These are phyloP conservation scores for Pinus taeda DNA, from an alignment of 75 land plant species.

Conservation along the genomic window DNA sequence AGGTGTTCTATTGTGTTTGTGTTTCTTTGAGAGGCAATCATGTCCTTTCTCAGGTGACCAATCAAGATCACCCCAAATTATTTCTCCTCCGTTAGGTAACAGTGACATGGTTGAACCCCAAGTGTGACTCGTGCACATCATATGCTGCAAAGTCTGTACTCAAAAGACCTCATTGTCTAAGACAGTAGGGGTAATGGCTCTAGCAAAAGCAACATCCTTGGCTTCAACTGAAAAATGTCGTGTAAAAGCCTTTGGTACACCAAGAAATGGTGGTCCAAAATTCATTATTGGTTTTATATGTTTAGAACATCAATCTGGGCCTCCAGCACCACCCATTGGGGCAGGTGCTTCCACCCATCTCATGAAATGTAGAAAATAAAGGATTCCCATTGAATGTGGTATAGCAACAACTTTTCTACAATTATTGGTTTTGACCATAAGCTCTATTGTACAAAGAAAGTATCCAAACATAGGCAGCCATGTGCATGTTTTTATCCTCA, in stretches of 20 bases:
- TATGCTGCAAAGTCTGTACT: slow-evolving; percentile 75
- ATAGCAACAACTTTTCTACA: slow-evolving; percentile 67
- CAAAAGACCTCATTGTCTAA: slow-evolving; percentile 76
- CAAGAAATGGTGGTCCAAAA: slow-evolving; percentile 72
- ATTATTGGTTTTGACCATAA: slow-evolving; percentile 58
- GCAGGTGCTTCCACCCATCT: slow-evolving; percentile 86
- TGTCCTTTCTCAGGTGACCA: slow-evolving; percentile 93
- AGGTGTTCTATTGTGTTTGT: slow-evolving; percentile 19
- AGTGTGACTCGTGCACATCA: slow-evolving; percentile 91
- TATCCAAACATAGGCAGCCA: too few relatives aligned
- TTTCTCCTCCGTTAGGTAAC: slow-evolving; percentile 94
- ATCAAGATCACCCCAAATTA: slow-evolving; percentile 90
- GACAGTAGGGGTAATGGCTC: slow-evolving; percentile 85
- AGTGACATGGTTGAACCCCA: slow-evolving; percentile 99
- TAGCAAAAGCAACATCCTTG: slow-evolving; percentile 70
- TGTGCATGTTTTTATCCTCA: too few relatives aligned
- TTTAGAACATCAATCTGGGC: slow-evolving; percentile 68
- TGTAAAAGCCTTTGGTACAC: slow-evolving; percentile 76
- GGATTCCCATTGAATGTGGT: slow-evolving; percentile 86
- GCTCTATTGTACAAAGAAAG: slow-evolving; percentile 65
- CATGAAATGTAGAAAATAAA: slow-evolving; percentile 78
- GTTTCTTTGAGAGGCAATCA: slow-evolving; percentile 45
- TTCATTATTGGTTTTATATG: slow-evolving; percentile 78
- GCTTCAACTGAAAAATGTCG: slow-evolving; percentile 77
- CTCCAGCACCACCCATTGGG: slow-evolving; percentile 87